These are phyloP conservation scores for Calocera cornea DNA, from an alignment of 768 basidiomycete species.

Conservation along the genomic window DNA sequence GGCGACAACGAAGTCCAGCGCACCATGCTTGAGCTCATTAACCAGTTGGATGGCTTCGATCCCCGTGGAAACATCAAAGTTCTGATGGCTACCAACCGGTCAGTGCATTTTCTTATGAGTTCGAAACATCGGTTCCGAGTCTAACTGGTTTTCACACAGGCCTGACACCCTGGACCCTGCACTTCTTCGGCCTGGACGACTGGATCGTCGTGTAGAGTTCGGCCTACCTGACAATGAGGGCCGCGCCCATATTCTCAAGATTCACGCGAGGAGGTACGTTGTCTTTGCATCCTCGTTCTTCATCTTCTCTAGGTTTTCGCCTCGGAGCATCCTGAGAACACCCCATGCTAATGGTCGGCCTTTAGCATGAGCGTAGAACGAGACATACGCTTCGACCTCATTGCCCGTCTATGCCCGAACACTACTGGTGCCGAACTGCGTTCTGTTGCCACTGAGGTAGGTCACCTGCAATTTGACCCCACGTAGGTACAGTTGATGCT, in stretches of 20 bases:
- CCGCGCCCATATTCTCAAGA: conserved; percentile 88
- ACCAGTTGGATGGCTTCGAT: conserved; percentile 97
- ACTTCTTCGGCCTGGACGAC: conserved; percentile 82
- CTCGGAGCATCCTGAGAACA: neutral
- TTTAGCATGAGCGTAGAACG: conserved; percentile 90
- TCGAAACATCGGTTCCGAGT: neutral
- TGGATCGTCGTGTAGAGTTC: conserved; percentile 96
- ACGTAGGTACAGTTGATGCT: neutral
- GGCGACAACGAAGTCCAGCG: conserved; percentile 98
- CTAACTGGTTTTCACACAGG: conserved; percentile 30
- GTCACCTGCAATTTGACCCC: conserved; percentile 13
- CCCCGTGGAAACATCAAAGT: conserved; percentile 99
- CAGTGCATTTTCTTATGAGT: conserved; percentile 16
- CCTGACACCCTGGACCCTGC: conserved; percentile 98
- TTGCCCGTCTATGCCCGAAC: conserved; percentile 92
- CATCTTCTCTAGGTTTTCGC: neutral
- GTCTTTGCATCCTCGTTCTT: neutral
- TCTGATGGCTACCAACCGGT: conserved; percentile 97
- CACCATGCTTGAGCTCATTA: conserved; percentile 98
- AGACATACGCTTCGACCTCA: conserved; percentile 93
- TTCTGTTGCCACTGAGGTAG: conserved; percentile 88
- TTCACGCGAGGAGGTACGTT: conserved; percentile 81
- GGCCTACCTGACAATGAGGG: conserved; percentile 90
- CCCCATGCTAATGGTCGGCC: conserved; percentile 9
- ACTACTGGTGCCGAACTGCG: conserved; percentile 97